A percentile compares a stretch with the other conserved stretches of the same genome.
Conservation (phyloP, 495 filamentous ascomycete genomes). For the Symbiotaphrina buchneri region DNA sequence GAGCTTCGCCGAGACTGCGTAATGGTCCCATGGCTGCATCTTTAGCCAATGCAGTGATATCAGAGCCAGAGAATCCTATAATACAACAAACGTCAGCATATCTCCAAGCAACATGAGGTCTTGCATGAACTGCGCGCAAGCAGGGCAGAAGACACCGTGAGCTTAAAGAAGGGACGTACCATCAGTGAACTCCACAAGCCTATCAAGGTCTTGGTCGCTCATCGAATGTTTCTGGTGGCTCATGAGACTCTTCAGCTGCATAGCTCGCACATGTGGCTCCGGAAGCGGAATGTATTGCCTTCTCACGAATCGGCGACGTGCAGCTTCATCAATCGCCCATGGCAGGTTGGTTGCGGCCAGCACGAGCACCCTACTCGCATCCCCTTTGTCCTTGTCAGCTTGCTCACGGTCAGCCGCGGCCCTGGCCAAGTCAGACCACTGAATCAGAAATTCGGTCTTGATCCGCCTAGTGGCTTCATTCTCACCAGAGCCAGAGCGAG, state of each 20-base stretch:
- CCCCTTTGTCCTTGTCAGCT: slow-evolving; percentile 50
- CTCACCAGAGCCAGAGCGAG: slow-evolving; percentile 62
- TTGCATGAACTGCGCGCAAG: no score
- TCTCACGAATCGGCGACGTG: slow-evolving; percentile 73
- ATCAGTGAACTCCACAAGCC: slow-evolving; percentile 64
- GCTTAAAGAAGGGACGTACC: slow-evolving; percentile 32
- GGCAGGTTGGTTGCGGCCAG: slow-evolving; percentile 91
- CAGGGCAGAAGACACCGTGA: no score
- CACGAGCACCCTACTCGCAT: slow-evolving; percentile 76
- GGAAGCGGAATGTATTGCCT: slow-evolving; percentile 92
- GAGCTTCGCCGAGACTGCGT: slow-evolving; percentile 69
- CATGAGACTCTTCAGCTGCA: slow-evolving; percentile 56
- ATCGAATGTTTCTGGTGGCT: slow-evolving; percentile 74
- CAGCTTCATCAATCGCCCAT: slow-evolving; percentile 96
- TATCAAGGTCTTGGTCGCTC: slow-evolving; percentile 46
- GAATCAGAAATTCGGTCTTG: slow-evolving; percentile 95
- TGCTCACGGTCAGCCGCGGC: slow-evolving; percentile 75
- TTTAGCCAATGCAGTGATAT: slow-evolving; percentile 93
- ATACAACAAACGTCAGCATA: background rate
- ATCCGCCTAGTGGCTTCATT: slow-evolving; percentile 85
- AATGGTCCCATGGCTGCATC: slow-evolving; percentile 97
- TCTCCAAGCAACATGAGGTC: no score
- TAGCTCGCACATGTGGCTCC: slow-evolving; percentile 54
- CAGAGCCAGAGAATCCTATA: slow-evolving; percentile 83
- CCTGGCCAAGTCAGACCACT: slow-evolving; percentile 84